Conservation (phyloP, 495 filamentous ascomycete species). For the Cudoniella acicularis region DNA sequence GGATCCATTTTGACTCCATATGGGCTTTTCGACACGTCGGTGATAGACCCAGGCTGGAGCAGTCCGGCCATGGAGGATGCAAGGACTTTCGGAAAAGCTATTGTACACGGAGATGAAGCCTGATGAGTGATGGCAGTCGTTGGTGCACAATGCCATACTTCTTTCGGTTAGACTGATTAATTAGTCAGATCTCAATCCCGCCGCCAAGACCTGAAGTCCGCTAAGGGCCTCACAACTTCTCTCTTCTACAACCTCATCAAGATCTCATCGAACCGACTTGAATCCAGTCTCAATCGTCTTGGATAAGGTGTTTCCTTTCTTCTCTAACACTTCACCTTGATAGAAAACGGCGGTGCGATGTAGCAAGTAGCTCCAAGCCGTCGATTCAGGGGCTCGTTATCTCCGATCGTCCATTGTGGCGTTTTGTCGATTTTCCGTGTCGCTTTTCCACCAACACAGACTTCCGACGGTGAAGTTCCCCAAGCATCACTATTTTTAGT, state of each 20-base stretch:
- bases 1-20: conserved; percentile 10
- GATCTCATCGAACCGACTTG: conserved; percentile 5
- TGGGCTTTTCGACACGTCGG: neutral
- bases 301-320: conserved; percentile 2
- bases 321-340: conserved; percentile 2
- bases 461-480: conserved; percentile 7
- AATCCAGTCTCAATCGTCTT: conserved; percentile 1
- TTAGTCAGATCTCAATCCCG: conserved; percentile 2
- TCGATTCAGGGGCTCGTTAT: conserved; percentile 2
- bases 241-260: conserved; percentile 2
- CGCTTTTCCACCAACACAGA: conserved; percentile 4
- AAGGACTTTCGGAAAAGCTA: conserved; percentile 5
- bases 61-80: conserved; percentile 1
- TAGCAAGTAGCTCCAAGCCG: neutral
- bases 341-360: neutral
- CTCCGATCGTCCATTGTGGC: conserved; percentile 9
- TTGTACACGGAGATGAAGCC: neutral
- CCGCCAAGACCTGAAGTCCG: conserved; percentile 3
- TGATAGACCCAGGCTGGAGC: conserved; percentile 1
- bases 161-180: conserved; percentile 9
- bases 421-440: conserved; percentile 21
- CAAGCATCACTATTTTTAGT: neutral
- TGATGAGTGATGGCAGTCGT: neutral
- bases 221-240: neutral
- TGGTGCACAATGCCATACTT: conserved; percentile 4